Evolutionary conservation across 495 filamentous ascomycete genomes (phyloP).

Genomic region (Jackrogersella multiformis): DNA sequence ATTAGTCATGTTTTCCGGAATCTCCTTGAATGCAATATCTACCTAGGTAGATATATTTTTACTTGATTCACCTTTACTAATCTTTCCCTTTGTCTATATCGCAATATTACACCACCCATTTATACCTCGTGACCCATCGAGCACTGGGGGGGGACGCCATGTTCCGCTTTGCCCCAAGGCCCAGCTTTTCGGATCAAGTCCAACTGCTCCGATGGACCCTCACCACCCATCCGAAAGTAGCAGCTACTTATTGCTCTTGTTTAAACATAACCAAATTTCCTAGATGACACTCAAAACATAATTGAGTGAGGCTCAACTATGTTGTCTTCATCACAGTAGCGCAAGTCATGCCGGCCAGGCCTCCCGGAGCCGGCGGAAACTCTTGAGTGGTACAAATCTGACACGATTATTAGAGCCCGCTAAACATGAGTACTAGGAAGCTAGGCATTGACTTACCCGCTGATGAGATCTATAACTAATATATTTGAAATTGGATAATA

Average conservation of each 20-base stretch:
- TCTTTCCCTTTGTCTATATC: neutral
- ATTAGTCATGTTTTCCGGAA: neutral
- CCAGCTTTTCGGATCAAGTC: neutral
- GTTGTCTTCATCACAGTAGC: neutral
- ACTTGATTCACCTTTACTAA: neutral
- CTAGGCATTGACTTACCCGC: neutral
- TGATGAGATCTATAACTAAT: neutral
- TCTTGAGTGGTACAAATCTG: neutral
- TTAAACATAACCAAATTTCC: neutral
- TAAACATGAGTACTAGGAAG: neutral
- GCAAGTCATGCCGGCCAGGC: neutral
- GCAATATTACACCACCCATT: constrained; percentile 7
- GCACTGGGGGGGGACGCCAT: neutral
- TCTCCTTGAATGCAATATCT: neutral
- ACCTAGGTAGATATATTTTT: neutral
- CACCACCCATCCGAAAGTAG: neutral
- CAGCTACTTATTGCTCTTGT: neutral
- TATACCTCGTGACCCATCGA: neutral
- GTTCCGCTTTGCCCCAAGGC: no score
- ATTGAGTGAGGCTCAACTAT: neutral
- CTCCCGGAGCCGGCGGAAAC: neutral
- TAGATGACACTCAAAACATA: neutral
- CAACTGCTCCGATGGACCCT: neutral
- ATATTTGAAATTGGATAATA: neutral
- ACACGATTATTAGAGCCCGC: neutral